Evolutionary conservation across 805 yeast genomes (phyloP).

Genomic region (Candida awuae): DNA sequence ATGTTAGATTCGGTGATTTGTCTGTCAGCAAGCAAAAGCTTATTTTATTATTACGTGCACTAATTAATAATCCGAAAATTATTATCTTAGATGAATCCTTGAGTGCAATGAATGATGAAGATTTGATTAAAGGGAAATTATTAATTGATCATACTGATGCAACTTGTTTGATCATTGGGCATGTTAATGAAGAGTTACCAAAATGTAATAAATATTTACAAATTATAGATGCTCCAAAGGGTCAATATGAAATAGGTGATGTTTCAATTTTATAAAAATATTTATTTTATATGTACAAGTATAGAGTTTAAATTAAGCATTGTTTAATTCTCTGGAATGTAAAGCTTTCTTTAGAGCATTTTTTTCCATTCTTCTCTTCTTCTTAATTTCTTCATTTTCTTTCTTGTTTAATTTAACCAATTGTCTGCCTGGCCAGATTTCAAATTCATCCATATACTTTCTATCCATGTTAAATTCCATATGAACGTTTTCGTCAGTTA

Average conservation of each 20-base stretch:
- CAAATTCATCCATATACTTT: slow-evolving; percentile 69
- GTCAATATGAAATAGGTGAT: slow-evolving; percentile 25
- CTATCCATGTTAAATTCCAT: slow-evolving; percentile 76
- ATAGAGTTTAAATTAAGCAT: neutral
- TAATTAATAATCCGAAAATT: slow-evolving; percentile 69
- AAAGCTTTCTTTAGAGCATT: slow-evolving; percentile 28
- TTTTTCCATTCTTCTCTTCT: slow-evolving; percentile 39
- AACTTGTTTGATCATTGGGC: slow-evolving; percentile 75
- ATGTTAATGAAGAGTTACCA: slow-evolving; percentile 74
- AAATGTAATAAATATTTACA: slow-evolving; percentile 45
- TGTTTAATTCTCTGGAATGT: slow-evolving; percentile 7
- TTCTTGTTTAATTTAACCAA: slow-evolving; percentile 50
- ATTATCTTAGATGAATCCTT: slow-evolving; percentile 88
- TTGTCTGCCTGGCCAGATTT: slow-evolving; percentile 68
- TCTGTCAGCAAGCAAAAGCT: slow-evolving; percentile 71
- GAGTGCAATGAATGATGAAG: slow-evolving; percentile 74
- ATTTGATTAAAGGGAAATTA: slow-evolving; percentile 47
- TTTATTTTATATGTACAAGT: neutral
- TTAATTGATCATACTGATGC: slow-evolving; percentile 47
- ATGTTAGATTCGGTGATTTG: slow-evolving; percentile 43
- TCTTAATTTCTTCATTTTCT: slow-evolving; percentile 39
- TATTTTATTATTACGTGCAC: slow-evolving; percentile 64
- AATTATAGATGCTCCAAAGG: slow-evolving; percentile 29
- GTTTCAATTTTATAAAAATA: neutral
- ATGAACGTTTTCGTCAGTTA: slow-evolving; percentile 69